Base-by-base conservation (phyloP, 768 basidiomycete species). In the Suillus decipiens region DNA sequence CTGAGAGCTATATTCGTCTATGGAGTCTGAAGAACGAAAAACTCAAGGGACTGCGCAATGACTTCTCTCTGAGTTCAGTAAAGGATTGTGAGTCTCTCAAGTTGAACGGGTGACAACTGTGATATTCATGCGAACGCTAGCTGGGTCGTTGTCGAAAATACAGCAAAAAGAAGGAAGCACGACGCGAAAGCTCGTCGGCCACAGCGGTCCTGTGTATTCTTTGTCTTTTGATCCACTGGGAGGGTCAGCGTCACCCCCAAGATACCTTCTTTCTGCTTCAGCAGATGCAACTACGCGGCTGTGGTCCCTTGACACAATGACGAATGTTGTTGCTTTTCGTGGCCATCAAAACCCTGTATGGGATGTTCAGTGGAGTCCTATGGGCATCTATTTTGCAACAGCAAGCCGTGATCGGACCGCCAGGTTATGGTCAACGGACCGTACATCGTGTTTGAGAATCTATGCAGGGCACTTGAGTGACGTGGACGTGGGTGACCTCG, bases 361-460 rank as follows among this genome's bases (percentile, higher is more conserved):
- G 97, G 97, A 99, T 69, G 95, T 96, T 14, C 90, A 98, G 73
- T 99, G 97, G 97, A 96, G 93, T 70, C 96, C 97, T 11, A 89
- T 94, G 82, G 96, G 97, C 5, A 87, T 96, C n/a, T 98, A 99
- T 78, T 99, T 99, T 75, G 96, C 97, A 8, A 96, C 93, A 19
- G 96, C 87, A 19, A 96, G 95, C 69, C 81, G 97, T 60, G 97
- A 99, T 75, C 81, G 93, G 63, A 97, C 97, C 5, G 97, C 97
- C 0, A 83, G 96, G 71, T 81, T 99, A 58, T 99, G 97, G 97
- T 94, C 92, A 22, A 96, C 96, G 1, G 97, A 99, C 71, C 82
- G 95, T 63, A 87, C 87, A 11, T 87, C 89, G 7, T 91, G 95
- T 63, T 73, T 99, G 61, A 80, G 97, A 65, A 89, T 98, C 69